Conservation (phyloP, 371 early-diverging fungal genomes). For the Batrachochytrium dendrobatidis region DNA sequence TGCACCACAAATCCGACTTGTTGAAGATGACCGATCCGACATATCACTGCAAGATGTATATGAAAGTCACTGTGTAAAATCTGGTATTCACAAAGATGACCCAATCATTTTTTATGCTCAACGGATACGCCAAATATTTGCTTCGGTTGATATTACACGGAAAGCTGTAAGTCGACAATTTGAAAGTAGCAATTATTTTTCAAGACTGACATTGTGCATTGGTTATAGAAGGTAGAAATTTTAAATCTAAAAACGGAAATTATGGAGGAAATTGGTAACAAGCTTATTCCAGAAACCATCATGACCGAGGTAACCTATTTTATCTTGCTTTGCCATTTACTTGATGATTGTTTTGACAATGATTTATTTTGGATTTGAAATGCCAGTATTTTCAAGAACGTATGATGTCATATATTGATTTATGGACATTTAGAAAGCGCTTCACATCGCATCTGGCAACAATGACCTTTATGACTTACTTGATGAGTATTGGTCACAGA, state of each 20-base stretch:
- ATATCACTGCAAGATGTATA: conserved; percentile 78
- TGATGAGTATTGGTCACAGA: conserved; percentile 78
- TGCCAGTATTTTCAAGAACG: background rate
- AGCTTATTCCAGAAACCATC: conserved; percentile 73
- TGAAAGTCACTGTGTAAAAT: conserved; percentile 68
- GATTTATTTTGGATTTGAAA: background rate
- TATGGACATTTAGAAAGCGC: conserved; percentile 88
- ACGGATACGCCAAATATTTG: conserved; percentile 31
- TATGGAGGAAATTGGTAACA: conserved; percentile 64
- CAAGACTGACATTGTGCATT: background rate
- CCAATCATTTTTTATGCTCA: conserved; percentile 63
- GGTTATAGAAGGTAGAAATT: conserved; percentile 59
- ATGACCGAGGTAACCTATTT: conserved; percentile 54
- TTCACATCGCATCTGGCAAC: conserved; percentile 86
- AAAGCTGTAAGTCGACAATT: conserved; percentile 18
- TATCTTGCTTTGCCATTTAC: background rate
- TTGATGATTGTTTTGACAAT: background rate
- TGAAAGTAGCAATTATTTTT: too few species aligned
- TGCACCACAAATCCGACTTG: conserved; percentile 86
- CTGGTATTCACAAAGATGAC: conserved; percentile 68
- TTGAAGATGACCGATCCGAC: conserved; percentile 85
- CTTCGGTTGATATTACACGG: conserved; percentile 26
- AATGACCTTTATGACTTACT: conserved; percentile 80
- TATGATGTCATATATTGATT: conserved; percentile 72
- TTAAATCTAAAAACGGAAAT: conserved; percentile 73